Base-by-base conservation (phyloP, 805 yeast genomes). In the Suhomyces kilbournensis region DNA sequence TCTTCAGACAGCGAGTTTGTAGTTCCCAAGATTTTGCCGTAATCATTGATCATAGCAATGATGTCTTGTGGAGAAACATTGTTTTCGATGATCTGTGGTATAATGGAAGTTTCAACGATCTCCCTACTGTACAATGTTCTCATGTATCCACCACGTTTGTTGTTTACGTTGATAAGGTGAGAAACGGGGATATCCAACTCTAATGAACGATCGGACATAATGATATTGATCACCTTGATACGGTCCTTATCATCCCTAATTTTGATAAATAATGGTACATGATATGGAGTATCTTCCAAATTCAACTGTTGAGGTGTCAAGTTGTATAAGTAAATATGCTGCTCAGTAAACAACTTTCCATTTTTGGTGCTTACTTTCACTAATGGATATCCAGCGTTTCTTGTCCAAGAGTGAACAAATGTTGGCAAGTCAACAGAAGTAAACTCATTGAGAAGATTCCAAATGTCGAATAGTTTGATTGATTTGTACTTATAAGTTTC, bases 381-480 rank as follows among this genome's bases (percentile, higher is more conserved):
- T 2, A 81, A 62, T 4, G 92, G 90, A 49, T 69, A 78, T 1
- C 92, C 91, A 0, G 85, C 75, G 12, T 76, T 65, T 60, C 81
- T 75, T 2, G 79, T 67, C 91, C 90, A 86, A 0, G 88, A 78
- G 55, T 80, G 77, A 55, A 79, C 69, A 49, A 84, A 80, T 0
- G 77, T 69, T 20, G 76, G 66, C n/a, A 83, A 59, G 59, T 83
- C 85, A 44, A 74, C 60, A 4, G 72, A 61, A 3, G 70, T 60
- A 2, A 55, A 51, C 44, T 72, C 56, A 60, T 69, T 65, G 47
- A 77, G 60, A 25, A 65, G 66, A 35, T 65, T 70, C 89, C 88
- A 85, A 19, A 84, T 61, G 46, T 83, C 85, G 22, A 68, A 58
- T 1, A 84, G 77, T 56, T 77, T 80, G 52, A 83, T 69, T 0